Evolutionary conservation across 306 rosid genomes (phyloP), one percentile per base, ranked within the genome.

Genomic region (Benincasa hispida): DNA sequence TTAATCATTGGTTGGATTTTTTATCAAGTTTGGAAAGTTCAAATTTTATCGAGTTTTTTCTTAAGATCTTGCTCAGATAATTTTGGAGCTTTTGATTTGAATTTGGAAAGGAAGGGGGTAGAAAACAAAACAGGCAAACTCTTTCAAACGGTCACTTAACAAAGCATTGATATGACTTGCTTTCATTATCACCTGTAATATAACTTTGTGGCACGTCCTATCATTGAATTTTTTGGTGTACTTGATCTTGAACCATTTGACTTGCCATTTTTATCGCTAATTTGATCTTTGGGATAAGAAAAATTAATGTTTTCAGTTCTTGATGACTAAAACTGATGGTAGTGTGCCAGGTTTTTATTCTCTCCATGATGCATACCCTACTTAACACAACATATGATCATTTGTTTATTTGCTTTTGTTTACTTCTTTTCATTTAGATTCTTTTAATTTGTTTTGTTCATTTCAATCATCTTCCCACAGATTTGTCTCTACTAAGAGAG

Each of bases 401-500:
- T n/a, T n/a, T n/a, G n/a, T n/a, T n/a, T n/a, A 15, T 3, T 28
- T 60, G 22, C 41, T 60, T 60, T 45, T 70, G 24, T 8, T 11
- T 70, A 8, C 15, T 2, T 48, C 14, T n/a, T 30, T 72, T 72
- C 54, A 48, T 72, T 69, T 69, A 41, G 5, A 2, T 12, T 21
- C 50, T 11, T 24, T 24, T n/a, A n/a, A n/a, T n/a, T n/a, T 69
- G 56, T 45, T 22, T 45, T 27, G 12, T 69, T 69, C 57, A 47
- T 53, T 74, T 53, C n/a, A 11, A 51, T 74, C 19, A 10, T 55
- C 77, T 74, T 74, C 63, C 63, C 28, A 1, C 77, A 54, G 77
- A 47, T 22, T 32, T 32, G 65, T 10, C 50, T 32, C 30, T 74
- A 1, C 62, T n/a, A 54, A 50, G 0, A 34, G 15, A 63, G 48